Base-by-base conservation (phyloP, 1,284 basidiomycete species). In the Ustanciosporium gigantosporum region DNA sequence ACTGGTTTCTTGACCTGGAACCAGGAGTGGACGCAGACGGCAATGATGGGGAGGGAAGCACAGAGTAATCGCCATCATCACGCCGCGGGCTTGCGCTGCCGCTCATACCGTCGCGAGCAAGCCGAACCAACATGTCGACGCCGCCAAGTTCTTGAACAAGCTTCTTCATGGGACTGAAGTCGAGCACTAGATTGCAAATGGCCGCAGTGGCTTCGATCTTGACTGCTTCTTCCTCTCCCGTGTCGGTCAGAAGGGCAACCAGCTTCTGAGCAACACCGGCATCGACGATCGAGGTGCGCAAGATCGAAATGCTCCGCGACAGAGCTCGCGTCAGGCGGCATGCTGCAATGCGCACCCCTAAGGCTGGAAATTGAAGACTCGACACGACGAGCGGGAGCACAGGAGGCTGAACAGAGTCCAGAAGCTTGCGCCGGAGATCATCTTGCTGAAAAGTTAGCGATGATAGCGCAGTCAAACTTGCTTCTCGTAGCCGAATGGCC, bases 131-230 rank as follows among this genome's bases (percentile, higher is more conserved):
- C 16, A 29, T 43, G 36, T 59, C 49, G 9, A 75, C 31, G 1
- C 73, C 70, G 15, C 61, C 68, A 2, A 56, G 44, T 31, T 70
- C 66, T 23, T 70, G 29, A 3, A 75, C 56, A 17, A 51, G 40
- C 39, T 61, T 47, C 36, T 72, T 70, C 73, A 74, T 74, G 17
- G 74, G 74, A 32, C 65, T 68, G 31, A 70, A 73, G 24, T 68
- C 66, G 25, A 75, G 49, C 24, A 72, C 69, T 23, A 76, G 42
- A 40, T 76, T 75, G 62, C 71, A 72, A 15, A 76, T 41, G 8
- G 68, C 42, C 27, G 62, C 73, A 4, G 66, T 53, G 1, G 64
- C 73, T 32, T 76, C 68, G 5, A 58, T 40, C 37, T 59, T 64
- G 32, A 76, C 56, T 35, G 65, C 48, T 25, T 56, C 61, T 19